Percentiles rank a stretch among this genome's conserved stretches.
Conservation (phyloP, 805 yeast genomes). For the Scheffersomyces amazonensis region DNA sequence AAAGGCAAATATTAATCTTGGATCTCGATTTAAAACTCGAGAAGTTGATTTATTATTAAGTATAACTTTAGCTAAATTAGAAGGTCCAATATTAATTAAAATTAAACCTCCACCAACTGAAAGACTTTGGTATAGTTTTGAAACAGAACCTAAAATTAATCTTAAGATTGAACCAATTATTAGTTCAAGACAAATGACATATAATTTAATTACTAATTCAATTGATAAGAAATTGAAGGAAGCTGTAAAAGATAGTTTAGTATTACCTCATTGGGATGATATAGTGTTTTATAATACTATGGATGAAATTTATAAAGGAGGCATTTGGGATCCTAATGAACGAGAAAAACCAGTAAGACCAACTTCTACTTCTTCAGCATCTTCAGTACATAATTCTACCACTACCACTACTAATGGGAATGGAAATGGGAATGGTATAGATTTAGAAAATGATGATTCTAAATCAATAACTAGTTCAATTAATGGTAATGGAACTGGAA, state of each 20-base stretch:
- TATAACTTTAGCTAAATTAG: slow-evolving; percentile 62
- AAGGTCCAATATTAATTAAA: slow-evolving; percentile 68
- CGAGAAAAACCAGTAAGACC: slow-evolving; percentile 8
- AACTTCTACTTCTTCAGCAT: background rate
- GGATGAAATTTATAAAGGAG: slow-evolving; percentile 81
- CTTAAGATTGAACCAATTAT: slow-evolving; percentile 87
- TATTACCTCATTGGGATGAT: slow-evolving; percentile 88
- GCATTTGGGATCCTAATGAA: slow-evolving; percentile 71
- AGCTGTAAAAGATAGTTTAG: slow-evolving; percentile 74
- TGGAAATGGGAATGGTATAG: background rate
- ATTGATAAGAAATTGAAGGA: slow-evolving; percentile 78
- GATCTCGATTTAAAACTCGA: slow-evolving; percentile 60
- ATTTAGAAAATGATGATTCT: background rate
- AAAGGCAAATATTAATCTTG: slow-evolving; percentile 70
- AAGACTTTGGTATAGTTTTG: slow-evolving; percentile 89
- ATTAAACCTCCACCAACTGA: slow-evolving; percentile 90
- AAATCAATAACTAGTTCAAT: background rate
- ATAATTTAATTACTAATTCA: slow-evolving; percentile 73
- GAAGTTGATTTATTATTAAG: slow-evolving; percentile 75
- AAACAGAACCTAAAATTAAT: slow-evolving; percentile 70
- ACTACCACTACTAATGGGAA: background rate
- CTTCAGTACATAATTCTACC: background rate
- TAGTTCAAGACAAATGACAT: slow-evolving; percentile 76
- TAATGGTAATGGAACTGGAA: background rate
- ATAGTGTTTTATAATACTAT: slow-evolving; percentile 64